Base-by-base conservation (phyloP, 176 grass and related monocot species). In the Zoysia japonica region DNA sequence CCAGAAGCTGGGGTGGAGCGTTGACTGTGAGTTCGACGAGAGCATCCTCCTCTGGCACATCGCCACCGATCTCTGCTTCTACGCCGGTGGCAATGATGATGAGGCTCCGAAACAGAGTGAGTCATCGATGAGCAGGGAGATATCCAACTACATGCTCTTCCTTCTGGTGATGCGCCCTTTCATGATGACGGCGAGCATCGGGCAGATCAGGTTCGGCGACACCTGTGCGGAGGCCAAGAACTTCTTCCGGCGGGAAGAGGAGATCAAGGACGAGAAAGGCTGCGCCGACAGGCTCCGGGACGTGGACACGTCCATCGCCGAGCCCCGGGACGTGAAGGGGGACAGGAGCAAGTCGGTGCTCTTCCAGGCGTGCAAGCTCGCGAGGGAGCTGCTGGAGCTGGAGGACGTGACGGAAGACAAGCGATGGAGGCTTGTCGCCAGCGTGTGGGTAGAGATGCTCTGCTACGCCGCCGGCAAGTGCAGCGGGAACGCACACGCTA, bases 381-480 rank as follows among this genome's bases (percentile, higher is more conserved):
- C 71, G 0, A 5, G 38, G 6, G 0, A 62, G 6, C 41, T 85
- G 17, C n/a, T n/a, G 11, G 8, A 51, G 36, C 69, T 82, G 41
- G n/a, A 11, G 19, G 3, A 0, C 3, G 7, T 9, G 14, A 11
- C 35, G n/a, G 61, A 19, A 0, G 6, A 47, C 6, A 80, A 43
- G 40, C 75, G 74, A 46, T 90, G 88, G 88, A 12, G 39, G 68
- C 15, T 86, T 1, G 5, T 67, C 0, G 44, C 74, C 14, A 19
- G 39, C 3, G 89, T 87, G 4, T 87, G 89, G 89, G 74, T 77
- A 38, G 85, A 91, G 76, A 84, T 87, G 85, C 59, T 87, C 39
- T 67, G 80, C 54, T 87, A 87, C 17, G 80, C 85, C 1, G 81
- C 89, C 7, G 79, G 81, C 48, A 87, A 78, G 59, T 91, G 89